Percentiles rank a stretch among this genome's conserved stretches.
Conservation (phyloP, 768 basidiomycete species). For the Lentinula sp. region DNA sequence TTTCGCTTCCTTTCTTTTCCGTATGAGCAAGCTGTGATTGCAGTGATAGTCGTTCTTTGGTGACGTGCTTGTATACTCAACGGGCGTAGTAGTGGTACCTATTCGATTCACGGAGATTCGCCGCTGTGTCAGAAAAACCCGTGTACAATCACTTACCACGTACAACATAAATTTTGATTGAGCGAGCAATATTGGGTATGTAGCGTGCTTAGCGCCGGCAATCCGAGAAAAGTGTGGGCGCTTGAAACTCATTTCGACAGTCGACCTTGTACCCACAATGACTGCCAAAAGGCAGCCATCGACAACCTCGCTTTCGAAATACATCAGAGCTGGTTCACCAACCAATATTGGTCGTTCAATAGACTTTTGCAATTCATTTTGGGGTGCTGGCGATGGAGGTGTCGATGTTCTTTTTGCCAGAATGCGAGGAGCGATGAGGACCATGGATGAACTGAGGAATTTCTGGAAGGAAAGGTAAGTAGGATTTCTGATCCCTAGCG, state of each 20-base stretch:
- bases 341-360: slow-evolving; percentile 39
- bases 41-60: too few relatives aligned
- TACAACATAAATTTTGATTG: too few relatives aligned
- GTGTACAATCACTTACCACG: too few relatives aligned
- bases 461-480: slow-evolving; percentile 95
- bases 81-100: too few relatives aligned
- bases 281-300: slow-evolving; percentile 76
- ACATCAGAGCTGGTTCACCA: slow-evolving; percentile 53
- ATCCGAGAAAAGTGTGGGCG: neutral
- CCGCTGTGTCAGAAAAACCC: too few relatives aligned
- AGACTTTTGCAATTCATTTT: slow-evolving; percentile 97
- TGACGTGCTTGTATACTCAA: too few relatives aligned
- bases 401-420: slow-evolving; percentile 88
- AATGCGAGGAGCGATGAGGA: slow-evolving; percentile 79
- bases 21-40: too few relatives aligned
- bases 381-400: slow-evolving; percentile 83
- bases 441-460: slow-evolving; percentile 79
- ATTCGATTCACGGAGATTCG: too few relatives aligned
- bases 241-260: neutral
- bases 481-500: neutral
- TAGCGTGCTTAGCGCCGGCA: too few relatives aligned
- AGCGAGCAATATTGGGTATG: too few relatives aligned
- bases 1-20: too few relatives aligned
- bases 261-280: slow-evolving; percentile 22
- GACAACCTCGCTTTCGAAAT: slow-evolving; percentile 73